These are phyloP conservation scores for Yamadazyma pseudoaaseri DNA, from an alignment of 1,139 yeast genomes.

Conservation along the genomic window DNA sequence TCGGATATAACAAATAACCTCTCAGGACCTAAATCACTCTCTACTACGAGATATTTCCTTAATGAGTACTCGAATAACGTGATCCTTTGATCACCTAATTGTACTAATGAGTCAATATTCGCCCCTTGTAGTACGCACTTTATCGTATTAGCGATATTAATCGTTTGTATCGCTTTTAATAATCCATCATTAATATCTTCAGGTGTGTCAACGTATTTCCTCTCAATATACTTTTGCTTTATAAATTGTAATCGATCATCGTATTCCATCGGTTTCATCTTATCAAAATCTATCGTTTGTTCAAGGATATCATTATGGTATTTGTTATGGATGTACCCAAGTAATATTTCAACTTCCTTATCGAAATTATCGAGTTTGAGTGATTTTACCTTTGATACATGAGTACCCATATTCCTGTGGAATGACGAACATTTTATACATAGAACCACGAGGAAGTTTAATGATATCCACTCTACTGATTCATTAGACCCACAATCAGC, in stretches of 20 bases:
- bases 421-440: conserved; percentile 80
- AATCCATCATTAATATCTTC: conserved; percentile 27
- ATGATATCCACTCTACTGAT: conserved; percentile 84
- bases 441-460: conserved; percentile 67
- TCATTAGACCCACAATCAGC: conserved; percentile 74
- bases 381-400: conserved; percentile 49
- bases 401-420: conserved; percentile 54
- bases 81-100: conserved; percentile 27
- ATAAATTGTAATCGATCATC: conserved; percentile 45
- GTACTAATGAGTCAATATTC: conserved; percentile 39
- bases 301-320: conserved; percentile 40
- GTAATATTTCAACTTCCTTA: conserved; percentile 37
- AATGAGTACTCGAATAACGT: conserved; percentile 62
- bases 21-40: conserved; percentile 15
- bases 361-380: conserved; percentile 51
- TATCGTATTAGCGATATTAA: conserved; percentile 47
- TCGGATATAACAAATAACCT: conserved; percentile 70
- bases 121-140: conserved; percentile 51
- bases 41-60: conserved; percentile 42
- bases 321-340: conserved; percentile 42
- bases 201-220: conserved; percentile 30
- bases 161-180: conserved; percentile 49
- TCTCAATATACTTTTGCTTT: conserved; percentile 47
- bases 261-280: conserved; percentile 35
- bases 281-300: conserved; percentile 17